Percentiles rank a stretch among this genome's conserved stretches.
These are phyloP conservation scores for Jamesozyma hellenica DNA, from an alignment of 805 yeast species.

Conservation along the genomic window DNA sequence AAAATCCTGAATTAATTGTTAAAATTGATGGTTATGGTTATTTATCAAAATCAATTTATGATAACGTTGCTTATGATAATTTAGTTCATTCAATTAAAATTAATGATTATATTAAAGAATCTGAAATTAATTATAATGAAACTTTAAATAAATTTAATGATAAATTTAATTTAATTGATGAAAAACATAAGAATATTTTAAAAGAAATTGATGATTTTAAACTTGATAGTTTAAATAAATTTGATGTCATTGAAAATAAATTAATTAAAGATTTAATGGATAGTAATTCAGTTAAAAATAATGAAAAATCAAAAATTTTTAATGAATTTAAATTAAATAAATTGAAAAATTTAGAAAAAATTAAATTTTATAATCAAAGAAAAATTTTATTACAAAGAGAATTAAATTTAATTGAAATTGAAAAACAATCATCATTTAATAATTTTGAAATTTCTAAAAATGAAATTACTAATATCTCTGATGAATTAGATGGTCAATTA, in stretches of 20 bases:
- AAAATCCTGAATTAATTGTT: slow-evolving; percentile 23
- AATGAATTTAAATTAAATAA: slow-evolving; percentile 22
- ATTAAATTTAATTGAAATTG: slow-evolving; percentile 17
- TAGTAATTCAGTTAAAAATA: slow-evolving; percentile 13
- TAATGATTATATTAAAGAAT: slow-evolving; percentile 8
- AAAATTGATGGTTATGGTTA: slow-evolving; percentile 19
- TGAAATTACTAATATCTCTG: slow-evolving; percentile 15
- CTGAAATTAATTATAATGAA: slow-evolving; percentile 13
- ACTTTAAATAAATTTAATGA: slow-evolving; percentile 16
- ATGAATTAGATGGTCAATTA: slow-evolving; percentile 22
- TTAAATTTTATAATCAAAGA: slow-evolving; percentile 13
- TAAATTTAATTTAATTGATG: slow-evolving; percentile 12
- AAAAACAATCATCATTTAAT: slow-evolving; percentile 12
- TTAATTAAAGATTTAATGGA: slow-evolving; percentile 17
- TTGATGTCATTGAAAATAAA: slow-evolving; percentile 19
- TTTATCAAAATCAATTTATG: slow-evolving; percentile 24
- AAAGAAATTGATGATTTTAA: slow-evolving; percentile 16
- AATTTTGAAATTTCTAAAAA: slow-evolving; percentile 16
- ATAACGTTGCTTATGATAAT: slow-evolving; percentile 18
- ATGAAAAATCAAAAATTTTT: slow-evolving; percentile 17
- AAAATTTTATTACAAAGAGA: slow-evolving; percentile 20
- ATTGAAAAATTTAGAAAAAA: slow-evolving; percentile 19
- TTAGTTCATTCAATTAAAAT: slow-evolving; percentile 15
- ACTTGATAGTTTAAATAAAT: slow-evolving; percentile 16
- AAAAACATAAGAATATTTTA: slow-evolving; percentile 15